These are phyloP conservation scores for Sugiyamaella neomexicana DNA, from an alignment of 1,139 yeast species.

Conservation along the genomic window DNA sequence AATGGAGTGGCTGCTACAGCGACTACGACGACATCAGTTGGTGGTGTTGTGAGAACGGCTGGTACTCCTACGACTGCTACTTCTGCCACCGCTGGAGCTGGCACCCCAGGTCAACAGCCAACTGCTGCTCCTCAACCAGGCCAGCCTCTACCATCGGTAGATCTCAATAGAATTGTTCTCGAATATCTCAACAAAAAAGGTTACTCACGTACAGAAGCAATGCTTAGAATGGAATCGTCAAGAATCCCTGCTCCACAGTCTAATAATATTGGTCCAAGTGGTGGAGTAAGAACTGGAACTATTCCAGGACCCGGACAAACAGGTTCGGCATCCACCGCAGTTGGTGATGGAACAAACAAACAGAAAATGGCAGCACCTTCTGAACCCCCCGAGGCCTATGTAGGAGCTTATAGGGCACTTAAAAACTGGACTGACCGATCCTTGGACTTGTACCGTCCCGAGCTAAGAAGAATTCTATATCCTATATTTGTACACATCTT, in stretches of 20 bases:
- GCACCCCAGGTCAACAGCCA: slow-evolving; percentile 18
- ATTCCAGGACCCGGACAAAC: slow-evolving; percentile 17
- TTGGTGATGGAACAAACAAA: slow-evolving; percentile 6
- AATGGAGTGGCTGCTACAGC: no score
- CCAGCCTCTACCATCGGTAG: slow-evolving; percentile 17
- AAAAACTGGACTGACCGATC: slow-evolving; percentile 91
- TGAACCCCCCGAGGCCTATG: slow-evolving; percentile 59
- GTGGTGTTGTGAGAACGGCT: not conserved
- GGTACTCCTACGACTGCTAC: not conserved
- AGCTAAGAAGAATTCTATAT: slow-evolving; percentile 74
- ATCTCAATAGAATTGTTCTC: slow-evolving; percentile 82
- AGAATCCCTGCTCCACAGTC: slow-evolving; percentile 60
- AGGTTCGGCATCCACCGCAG: not conserved
- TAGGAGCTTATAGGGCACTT: slow-evolving; percentile 74
- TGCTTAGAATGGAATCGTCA: slow-evolving; percentile 84
- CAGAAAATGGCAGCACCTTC: slow-evolving; percentile 14
- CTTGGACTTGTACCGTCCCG: slow-evolving; percentile 88
- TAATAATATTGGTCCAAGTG: slow-evolving; percentile 24
- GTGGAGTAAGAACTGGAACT: slow-evolving; percentile 25
- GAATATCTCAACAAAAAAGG: slow-evolving; percentile 94
- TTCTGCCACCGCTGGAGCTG: slow-evolving; percentile 2
- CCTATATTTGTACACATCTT: slow-evolving; percentile 91
- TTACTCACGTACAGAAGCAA: slow-evolving; percentile 89
- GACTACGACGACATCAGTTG: not conserved
- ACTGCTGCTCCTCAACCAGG: slow-evolving; percentile 24